These are phyloP conservation scores for grape (Vitis vinifera) DNA, from an alignment of 164 flowering plant species.

Conservation along the genomic window ASM3070453v1 NC_081810.1:20180501-20181000, in stretches of 20 bases:
- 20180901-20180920: constrained; percentile 48
- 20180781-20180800: constrained; percentile 19
- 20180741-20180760: constrained; percentile 25
- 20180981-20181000: constrained; percentile 58
- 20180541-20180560: constrained; percentile 8
- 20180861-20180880: constrained; percentile 16
- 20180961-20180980: constrained; percentile 59
- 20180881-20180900: constrained; percentile 27
- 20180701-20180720: constrained; percentile 21
- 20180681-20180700: constrained; percentile 16
- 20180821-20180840: constrained; percentile 13
- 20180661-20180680: constrained; percentile 19
- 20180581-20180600: constrained; percentile 11
- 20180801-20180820: not conserved
- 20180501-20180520: constrained; percentile 11
- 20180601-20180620: constrained; percentile 42
- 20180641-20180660: constrained; percentile 20
- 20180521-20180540: constrained; percentile 14
- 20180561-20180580: constrained; percentile 18
- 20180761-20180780: constrained; percentile 18
- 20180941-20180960: constrained; percentile 35
- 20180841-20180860: constrained; percentile 11
- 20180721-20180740: constrained; percentile 11
- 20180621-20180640: constrained; percentile 41
- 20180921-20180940: constrained; percentile 54